Base-by-base conservation (phyloP, 108 stramenopile genomes). In the Chaetoceros tenuissimus region DNA sequence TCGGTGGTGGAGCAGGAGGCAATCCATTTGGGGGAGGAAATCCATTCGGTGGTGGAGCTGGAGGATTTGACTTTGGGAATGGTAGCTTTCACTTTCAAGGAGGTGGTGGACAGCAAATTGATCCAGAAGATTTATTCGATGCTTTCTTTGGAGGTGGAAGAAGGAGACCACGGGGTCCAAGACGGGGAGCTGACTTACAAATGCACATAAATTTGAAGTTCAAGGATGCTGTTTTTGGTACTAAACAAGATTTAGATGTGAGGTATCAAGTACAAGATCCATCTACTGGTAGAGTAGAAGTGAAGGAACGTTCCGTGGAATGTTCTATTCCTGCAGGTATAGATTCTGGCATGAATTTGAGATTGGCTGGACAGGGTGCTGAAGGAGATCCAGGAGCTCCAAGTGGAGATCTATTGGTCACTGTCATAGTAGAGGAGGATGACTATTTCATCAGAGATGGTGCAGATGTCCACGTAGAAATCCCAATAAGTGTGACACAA, bases 301-400 rank as follows among this genome's bases (percentile, higher is more conserved):
- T 85, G 52, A 81, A 91, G 65, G 89, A 85, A 45, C 72, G 87
- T 24, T 79, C 84, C 53, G 95, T 96, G 10, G 78, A 63, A 5
- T 90, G 97, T 0, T 75, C 87, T 19, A 75, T 94, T 3, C 98
- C 98, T 5, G 64, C 96, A 19, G 98, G 98, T 22, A 94, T 99
- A 53, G 93, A 95, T 60, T 73, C 64, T 55, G 98, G 96, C 27
- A 95, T 96, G 84, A 94, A 85, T 46, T 60, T 99, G 48, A 79
- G 94, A 3, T 48, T 96, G 21, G 43, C 61, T 1, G 95, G 94
- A 40, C 80, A 94, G 54, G 98, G 98, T 17, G 96, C 86, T 3
- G 92, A 89, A 60, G 96, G 96, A 16, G 90, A 92, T 53, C 75
- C 81, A 2, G 92, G 92, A 24, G 92, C 87, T 8, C 85, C 92